Percentiles rank a stretch among this genome's conserved stretches.
Evolutionary conservation across 2,329 filamentous ascomycete species (phyloP).

Genomic region (Ceratocystis huliohia): DNA sequence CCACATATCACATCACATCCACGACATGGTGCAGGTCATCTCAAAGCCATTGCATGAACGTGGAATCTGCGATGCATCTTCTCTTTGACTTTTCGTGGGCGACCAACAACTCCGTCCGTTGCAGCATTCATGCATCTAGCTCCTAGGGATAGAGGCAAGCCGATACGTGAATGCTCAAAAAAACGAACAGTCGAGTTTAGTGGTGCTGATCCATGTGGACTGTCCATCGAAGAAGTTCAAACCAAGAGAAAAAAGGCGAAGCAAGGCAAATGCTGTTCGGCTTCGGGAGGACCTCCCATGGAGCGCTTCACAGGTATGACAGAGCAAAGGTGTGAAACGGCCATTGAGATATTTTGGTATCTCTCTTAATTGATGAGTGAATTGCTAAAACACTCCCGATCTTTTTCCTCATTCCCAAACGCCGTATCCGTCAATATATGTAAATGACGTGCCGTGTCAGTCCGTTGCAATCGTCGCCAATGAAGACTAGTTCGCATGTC

Average conservation of each 20-base stretch:
- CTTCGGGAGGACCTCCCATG: slow-evolving; percentile 68
- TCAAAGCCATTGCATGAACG: slow-evolving; percentile 20
- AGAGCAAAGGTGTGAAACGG: slow-evolving; percentile 49
- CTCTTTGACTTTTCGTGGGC: neutral
- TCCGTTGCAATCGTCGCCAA: slow-evolving; percentile 15
- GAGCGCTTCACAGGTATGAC: slow-evolving; percentile 52
- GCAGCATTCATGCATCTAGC: neutral
- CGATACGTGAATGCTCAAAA: neutral
- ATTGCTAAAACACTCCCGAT: slow-evolving; percentile 17
- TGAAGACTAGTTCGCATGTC: slow-evolving; percentile 9
- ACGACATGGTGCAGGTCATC: slow-evolving; percentile 20
- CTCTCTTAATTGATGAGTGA: slow-evolving; percentile 29
- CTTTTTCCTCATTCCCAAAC: slow-evolving; percentile 23
- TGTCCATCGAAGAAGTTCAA: neutral
- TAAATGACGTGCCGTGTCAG: slow-evolving; percentile 6
- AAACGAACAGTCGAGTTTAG: neutral
- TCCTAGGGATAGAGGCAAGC: neutral
- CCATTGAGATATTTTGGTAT: slow-evolving; percentile 48
- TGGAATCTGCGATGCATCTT: neutral
- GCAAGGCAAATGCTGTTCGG: slow-evolving; percentile 9
- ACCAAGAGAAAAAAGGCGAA: slow-evolving; percentile 12
- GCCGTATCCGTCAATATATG: slow-evolving; percentile 11
- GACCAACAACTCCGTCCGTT: neutral
- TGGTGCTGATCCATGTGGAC: neutral
- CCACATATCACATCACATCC: slow-evolving; percentile 15